phyloP scores from a whole-genome alignment of 495 filamentous ascomycete genomes.

The Acidiella bohemica region DNA sequence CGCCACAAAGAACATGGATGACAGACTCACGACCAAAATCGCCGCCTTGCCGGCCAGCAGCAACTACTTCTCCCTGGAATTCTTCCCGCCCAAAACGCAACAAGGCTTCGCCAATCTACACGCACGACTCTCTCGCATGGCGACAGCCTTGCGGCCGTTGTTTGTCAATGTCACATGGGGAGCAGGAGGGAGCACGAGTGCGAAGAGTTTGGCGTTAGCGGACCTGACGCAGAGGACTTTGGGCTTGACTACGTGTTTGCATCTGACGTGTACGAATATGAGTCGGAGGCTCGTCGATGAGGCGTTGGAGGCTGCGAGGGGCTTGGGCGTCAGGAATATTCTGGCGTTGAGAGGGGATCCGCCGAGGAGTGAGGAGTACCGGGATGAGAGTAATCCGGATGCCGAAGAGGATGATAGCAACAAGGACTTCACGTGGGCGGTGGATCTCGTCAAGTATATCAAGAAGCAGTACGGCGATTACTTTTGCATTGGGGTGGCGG shows the following conservation, averaged over 20 bases:
- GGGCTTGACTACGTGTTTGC: constrained; percentile 84
- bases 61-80: constrained; percentile 92
- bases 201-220: constrained; percentile 82
- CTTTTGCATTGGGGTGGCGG: constrained; percentile 91
- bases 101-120: constrained; percentile 84
- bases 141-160: constrained; percentile 71
- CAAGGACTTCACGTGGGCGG: constrained; percentile 75
- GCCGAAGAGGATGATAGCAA: constrained; percentile 48
- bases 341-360: constrained; percentile 89
- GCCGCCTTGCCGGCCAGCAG: constrained; percentile 69
- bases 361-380: constrained; percentile 77
- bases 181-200: constrained; percentile 80
- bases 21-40: constrained; percentile 96
- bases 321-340: constrained; percentile 86
- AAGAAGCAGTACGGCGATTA: constrained; percentile 74
- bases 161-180: constrained; percentile 99
- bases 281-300: constrained; percentile 71
- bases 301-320: constrained; percentile 82
- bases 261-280: constrained; percentile 98
- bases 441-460: constrained; percentile 86
- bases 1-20: constrained; percentile 33
- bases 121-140: constrained; percentile 89
- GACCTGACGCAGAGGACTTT: constrained; percentile 89
- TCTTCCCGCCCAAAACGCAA: constrained; percentile 91
- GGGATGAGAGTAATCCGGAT: constrained; percentile 29